Evolutionary conservation across 495 filamentous ascomycete genomes (phyloP).

Genomic region (Clavariopsis aquatica): DNA sequence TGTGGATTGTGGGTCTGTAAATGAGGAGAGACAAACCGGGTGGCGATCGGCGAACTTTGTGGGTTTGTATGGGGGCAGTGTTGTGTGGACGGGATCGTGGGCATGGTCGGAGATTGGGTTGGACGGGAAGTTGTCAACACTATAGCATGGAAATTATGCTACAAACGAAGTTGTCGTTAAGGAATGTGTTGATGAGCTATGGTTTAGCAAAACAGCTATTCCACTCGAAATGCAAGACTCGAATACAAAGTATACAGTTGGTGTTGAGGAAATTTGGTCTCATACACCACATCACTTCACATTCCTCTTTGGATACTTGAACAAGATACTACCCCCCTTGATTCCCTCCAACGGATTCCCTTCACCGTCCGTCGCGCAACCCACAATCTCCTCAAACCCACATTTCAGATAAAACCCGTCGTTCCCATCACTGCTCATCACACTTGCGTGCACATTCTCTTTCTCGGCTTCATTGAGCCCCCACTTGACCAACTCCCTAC

Average conservation of each 20-base stretch:
- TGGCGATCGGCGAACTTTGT: neutral
- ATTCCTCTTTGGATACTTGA: constrained; percentile 20
- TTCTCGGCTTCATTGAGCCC: constrained; percentile 19
- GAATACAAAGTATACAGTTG: no score
- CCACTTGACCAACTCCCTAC: constrained; percentile 20
- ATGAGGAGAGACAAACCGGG: no score
- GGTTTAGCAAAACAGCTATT: no score
- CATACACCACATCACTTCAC: neutral
- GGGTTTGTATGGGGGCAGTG: neutral
- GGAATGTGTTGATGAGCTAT: no score
- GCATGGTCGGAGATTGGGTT: constrained; percentile 1
- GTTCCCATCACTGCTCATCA: constrained; percentile 14
- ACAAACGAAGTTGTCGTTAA: no score
- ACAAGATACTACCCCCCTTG: constrained; percentile 21
- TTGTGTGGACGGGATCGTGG: neutral
- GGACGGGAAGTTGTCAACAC: neutral
- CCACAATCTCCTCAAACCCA: constrained; percentile 24
- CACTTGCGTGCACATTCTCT: constrained; percentile 26
- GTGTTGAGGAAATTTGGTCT: neutral
- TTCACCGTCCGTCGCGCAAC: constrained; percentile 17
- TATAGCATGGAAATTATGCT: no score
- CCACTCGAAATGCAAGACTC: no score
- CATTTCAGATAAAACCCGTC: constrained; percentile 19
- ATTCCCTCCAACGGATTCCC: constrained; percentile 26
- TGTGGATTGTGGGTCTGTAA: no score